Evolutionary conservation across 139 green algal species (phyloP), one percentile per base, ranked within the genome.

Genomic region (Gonium pectorale): DNA sequence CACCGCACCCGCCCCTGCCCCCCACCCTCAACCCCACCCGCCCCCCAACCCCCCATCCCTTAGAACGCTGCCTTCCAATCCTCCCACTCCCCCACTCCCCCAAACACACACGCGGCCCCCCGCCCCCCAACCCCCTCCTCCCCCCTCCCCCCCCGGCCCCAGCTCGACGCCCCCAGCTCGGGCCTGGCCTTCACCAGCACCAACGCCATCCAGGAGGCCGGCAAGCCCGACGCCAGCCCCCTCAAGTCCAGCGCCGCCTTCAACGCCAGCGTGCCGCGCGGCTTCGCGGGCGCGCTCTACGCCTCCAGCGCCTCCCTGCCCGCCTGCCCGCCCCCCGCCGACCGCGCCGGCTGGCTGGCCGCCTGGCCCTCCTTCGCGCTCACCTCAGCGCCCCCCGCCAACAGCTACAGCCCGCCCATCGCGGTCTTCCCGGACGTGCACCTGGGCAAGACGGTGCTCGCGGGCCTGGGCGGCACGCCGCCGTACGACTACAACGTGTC

Each of bases 401-500:
- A n/a, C 27, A n/a, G 40, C 29, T 71, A 46, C 59, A 62, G 2
- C n/a, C 29, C 54, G 40, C 27, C 75, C 11, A 21, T 82, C 35
- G 11, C 8, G 21, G 27, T 71, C 0, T 82, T 62, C 59, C 75
- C 75, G 2, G 40, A 15, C 0, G 29, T 71, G 7, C 56, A 82
- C 41, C 43, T 62, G 11, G 75, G 75, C n/a, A 71, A 71, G 17
- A 82, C 56, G 35, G 11, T 35, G 2, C 29, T 60, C 2, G 40
- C 59, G 29, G 75, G 59, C 5, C 22, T 35, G 6, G 29, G 9
- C n/a, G 8, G 33, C 15, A 38, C 24, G 0, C 38, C 73, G 22
- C 3, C 38, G 22, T 82, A 62, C 75, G 59, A 82, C 40, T 71
- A 72, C 75, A 71, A 72, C n/a, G 7, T 82, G 6, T n/a, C 49